Conservation (phyloP, 1,284 basidiomycete genomes). For the Trichosporon ovoides region DNA sequence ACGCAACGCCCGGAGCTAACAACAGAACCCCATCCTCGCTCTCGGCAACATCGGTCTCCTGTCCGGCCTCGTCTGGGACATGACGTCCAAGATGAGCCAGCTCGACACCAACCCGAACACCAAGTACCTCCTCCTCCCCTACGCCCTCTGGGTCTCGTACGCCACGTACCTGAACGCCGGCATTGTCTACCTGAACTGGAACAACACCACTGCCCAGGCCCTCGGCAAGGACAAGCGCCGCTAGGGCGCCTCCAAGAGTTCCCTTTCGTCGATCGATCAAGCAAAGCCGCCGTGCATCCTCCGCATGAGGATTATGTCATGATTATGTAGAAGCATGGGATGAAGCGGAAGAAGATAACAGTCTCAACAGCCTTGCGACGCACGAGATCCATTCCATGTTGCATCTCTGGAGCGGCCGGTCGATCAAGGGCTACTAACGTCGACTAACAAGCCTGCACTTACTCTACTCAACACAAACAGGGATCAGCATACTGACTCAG, state of each 20-base stretch:
- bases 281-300: too few relatives aligned
- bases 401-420: too few relatives aligned
- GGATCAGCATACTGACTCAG: too few relatives aligned
- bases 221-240: not conserved
- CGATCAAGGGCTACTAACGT: too few relatives aligned
- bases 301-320: not conserved
- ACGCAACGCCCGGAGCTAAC: not conserved
- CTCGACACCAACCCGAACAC: constrained; percentile 53
- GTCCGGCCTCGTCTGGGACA: constrained; percentile 58
- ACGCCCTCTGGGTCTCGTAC: constrained; percentile 53
- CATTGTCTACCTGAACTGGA: constrained; percentile 27
- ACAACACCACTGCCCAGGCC: not conserved
- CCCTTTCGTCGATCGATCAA: not conserved
- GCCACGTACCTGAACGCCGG: constrained; percentile 65
- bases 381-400: too few relatives aligned
- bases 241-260: not conserved
- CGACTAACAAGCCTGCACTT: too few relatives aligned
- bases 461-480: too few relatives aligned
- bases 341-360: too few relatives aligned
- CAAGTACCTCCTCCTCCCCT: constrained; percentile 59
- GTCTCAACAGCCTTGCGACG: too few relatives aligned
- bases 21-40: constrained; percentile 7
- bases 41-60: constrained; percentile 8
- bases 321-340: not conserved
- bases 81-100: constrained; percentile 58